phyloP scores from a whole-genome alignment of 176 grass and related monocot genomes.

The Puya raimondii region DNA sequence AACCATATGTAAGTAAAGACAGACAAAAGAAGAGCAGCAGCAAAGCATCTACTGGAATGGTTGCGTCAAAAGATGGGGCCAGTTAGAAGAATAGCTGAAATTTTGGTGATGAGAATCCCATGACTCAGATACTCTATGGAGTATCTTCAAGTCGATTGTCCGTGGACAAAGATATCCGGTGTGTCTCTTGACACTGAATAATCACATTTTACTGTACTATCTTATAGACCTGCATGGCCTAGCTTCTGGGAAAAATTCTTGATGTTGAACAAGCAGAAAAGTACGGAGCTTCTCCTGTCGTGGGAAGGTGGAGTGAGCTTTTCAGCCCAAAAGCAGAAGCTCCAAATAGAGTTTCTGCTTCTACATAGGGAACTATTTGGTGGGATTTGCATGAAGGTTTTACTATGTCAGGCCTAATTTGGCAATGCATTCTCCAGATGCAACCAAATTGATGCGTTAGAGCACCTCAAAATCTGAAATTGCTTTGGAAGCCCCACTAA shows the following conservation, averaged over 20 bases:
- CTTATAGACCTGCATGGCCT: background rate
- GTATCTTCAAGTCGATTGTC: background rate
- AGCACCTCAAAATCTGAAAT: no score
- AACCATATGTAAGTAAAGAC: background rate
- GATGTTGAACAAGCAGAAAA: no score
- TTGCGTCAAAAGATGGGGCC: slow-evolving; percentile 3
- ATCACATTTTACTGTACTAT: background rate
- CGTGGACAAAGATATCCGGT: background rate
- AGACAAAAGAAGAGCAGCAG: slow-evolving; percentile 7
- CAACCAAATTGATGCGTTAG: no score
- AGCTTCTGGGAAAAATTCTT: background rate
- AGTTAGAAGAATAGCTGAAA: background rate
- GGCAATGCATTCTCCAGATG: no score
- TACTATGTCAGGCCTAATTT: no score
- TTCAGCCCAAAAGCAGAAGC: no score
- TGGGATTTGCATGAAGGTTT: no score
- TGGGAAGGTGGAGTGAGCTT: no score
- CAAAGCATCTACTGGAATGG: background rate
- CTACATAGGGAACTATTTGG: no score
- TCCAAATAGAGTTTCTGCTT: no score
- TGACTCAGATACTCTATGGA: background rate
- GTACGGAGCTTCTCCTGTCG: no score
- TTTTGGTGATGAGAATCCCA: background rate
- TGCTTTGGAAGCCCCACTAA: no score
- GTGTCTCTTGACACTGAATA: background rate